A percentile compares a stretch with the other conserved stretches of the same genome.
These are phyloP conservation scores for Jacaranda copaia DNA, from an alignment of 257 asterid genomes.

Conservation along the genomic window DNA sequence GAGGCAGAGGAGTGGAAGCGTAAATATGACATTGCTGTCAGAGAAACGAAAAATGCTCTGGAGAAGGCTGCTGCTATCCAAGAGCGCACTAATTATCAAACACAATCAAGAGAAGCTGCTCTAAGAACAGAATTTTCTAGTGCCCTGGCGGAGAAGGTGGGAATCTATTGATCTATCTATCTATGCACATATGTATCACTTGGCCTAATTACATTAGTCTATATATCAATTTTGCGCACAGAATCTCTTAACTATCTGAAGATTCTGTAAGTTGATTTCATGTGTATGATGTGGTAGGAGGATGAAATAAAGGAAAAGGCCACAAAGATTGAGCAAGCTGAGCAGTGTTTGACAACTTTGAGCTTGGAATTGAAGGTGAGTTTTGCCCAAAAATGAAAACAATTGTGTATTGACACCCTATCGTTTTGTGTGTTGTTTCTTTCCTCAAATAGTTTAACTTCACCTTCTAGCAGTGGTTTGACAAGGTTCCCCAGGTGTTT, in stretches of 20 bases:
- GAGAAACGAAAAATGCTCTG: constrained; percentile 86
- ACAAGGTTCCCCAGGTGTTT: background rate
- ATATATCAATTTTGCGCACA: background rate
- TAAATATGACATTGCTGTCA: constrained; percentile 80
- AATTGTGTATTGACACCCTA: background rate
- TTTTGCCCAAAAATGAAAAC: constrained; percentile 4
- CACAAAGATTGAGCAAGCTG: constrained; percentile 78
- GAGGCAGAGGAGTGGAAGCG: constrained; percentile 99
- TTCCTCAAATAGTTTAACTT: background rate
- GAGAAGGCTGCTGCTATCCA: constrained; percentile 93
- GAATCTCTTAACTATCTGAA: constrained; percentile 2
- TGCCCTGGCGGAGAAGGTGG: constrained; percentile 80
- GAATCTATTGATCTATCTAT: background rate
- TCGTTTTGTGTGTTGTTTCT: constrained; percentile 5
- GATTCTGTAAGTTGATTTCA: constrained; percentile 30
- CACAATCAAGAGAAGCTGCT: constrained; percentile 84
- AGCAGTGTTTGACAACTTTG: constrained; percentile 82
- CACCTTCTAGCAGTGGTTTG: too few species aligned
- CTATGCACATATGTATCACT: background rate
- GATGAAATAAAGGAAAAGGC: constrained; percentile 79
- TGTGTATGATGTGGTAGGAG: constrained; percentile 61
- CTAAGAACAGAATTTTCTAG: constrained; percentile 76
- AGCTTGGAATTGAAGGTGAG: constrained; percentile 86
- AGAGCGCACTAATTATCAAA: constrained; percentile 80
- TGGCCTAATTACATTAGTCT: background rate